These are phyloP conservation scores for Picea mariana DNA, from an alignment of 83 land plant genomes.

Conservation along the genomic window DNA sequence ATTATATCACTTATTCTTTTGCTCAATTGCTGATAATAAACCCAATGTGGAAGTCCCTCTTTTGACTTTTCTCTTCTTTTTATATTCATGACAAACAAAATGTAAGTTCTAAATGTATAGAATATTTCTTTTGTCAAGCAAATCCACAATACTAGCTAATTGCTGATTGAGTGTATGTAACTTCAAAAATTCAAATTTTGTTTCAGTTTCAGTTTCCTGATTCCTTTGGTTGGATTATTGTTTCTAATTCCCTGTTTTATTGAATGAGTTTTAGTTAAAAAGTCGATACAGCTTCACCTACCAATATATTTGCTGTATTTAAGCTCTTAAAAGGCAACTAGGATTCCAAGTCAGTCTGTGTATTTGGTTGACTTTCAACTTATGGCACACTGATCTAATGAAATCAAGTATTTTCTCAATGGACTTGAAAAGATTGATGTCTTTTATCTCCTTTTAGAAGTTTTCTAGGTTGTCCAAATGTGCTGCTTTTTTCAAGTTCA, in stretches of 20 bases:
- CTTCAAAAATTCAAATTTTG: no score
- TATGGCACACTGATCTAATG: not conserved
- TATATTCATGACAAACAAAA: not conserved
- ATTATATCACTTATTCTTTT: not conserved
- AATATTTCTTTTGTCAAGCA: not conserved
- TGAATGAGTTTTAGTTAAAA: not conserved
- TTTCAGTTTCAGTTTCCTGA: no score
- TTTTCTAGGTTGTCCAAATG: conserved; percentile 5
- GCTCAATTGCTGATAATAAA: not conserved
- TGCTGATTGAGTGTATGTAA: no score
- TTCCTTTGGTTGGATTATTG: no score
- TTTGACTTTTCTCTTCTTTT: not conserved
- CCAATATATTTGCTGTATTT: no score
- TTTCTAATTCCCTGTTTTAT: no score
- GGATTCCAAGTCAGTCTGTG: not conserved
- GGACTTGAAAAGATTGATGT: not conserved
- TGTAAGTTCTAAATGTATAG: not conserved
- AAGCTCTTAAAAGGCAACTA: no score
- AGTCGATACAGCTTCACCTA: no score
- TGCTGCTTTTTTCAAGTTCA: not conserved
- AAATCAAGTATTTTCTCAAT: not conserved
- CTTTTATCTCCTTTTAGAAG: not conserved
- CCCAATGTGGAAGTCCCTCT: not conserved
- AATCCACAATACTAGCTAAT: no score
- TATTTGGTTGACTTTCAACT: not conserved